These are phyloP conservation scores for Akanthomyces uredinophilus DNA, from an alignment of 2,329 filamentous ascomycete species.

Conservation along the genomic window DNA sequence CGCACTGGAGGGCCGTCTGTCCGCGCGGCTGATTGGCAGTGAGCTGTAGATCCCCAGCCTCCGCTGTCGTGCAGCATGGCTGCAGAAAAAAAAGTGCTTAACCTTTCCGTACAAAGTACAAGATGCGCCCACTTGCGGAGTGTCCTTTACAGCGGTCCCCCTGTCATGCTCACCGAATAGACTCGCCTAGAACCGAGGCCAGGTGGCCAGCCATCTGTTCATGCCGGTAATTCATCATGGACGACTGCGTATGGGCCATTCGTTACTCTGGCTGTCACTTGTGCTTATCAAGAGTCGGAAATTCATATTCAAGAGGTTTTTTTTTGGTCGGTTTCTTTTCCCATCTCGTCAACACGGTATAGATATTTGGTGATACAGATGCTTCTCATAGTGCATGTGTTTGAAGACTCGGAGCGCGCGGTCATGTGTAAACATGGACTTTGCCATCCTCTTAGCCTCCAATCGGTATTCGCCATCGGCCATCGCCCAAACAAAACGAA, in stretches of 20 bases:
- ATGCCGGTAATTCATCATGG: not conserved
- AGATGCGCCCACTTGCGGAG: slow-evolving; percentile 5
- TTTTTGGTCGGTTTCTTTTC: not conserved
- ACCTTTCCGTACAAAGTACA: not conserved
- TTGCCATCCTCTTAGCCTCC: not conserved
- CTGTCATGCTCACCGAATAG: not conserved
- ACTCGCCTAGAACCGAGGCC: slow-evolving; percentile 1
- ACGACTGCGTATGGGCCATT: not conserved
- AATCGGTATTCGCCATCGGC: not conserved
- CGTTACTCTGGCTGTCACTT: not conserved
- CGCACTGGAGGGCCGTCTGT: not conserved
- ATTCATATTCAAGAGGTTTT: slow-evolving; percentile 7
- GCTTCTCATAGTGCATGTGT: slow-evolving; percentile 11
- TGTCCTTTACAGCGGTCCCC: not conserved
- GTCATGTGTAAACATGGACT: not conserved
- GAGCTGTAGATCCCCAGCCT: slow-evolving; percentile 5
- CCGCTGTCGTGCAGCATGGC: slow-evolving; percentile 5
- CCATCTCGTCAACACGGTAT: slow-evolving; percentile 3
- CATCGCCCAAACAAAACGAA: not conserved
- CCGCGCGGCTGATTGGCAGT: slow-evolving; percentile 4
- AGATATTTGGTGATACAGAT: slow-evolving; percentile 13
- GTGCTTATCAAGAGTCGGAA: not conserved
- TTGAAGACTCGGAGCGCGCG: not conserved
- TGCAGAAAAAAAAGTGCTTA: not conserved
- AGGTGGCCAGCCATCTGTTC: not conserved